These are phyloP conservation scores for Suhomyces bokatorum DNA, from an alignment of 1,139 yeast genomes.

Conservation along the genomic window DNA sequence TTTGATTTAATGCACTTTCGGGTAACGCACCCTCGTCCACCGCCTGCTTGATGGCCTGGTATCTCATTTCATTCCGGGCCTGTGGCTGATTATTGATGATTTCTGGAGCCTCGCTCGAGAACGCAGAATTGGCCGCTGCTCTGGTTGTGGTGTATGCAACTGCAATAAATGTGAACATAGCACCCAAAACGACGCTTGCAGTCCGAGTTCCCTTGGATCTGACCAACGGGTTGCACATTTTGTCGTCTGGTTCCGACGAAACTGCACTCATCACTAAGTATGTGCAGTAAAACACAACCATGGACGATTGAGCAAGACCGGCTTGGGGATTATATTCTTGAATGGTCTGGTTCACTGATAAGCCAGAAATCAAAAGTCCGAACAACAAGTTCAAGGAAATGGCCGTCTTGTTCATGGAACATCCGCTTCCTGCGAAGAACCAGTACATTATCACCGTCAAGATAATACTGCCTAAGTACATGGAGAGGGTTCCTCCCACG, in stretches of 20 bases:
- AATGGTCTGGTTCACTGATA: conserved; percentile 78
- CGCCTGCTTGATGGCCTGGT: conserved; percentile 88
- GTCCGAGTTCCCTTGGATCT: conserved; percentile 91
- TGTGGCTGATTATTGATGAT: conserved; percentile 54
- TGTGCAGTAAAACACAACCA: conserved; percentile 93
- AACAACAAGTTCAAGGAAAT: conserved; percentile 74
- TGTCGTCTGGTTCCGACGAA: conserved; percentile 95
- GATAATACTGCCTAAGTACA: conserved; percentile 74
- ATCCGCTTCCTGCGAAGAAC: conserved; percentile 80
- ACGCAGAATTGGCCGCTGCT: conserved; percentile 83
- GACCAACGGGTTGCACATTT: conserved; percentile 84
- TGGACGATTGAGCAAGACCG: conserved; percentile 94
- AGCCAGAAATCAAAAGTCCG: conserved; percentile 59
- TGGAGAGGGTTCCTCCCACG: conserved; percentile 80
- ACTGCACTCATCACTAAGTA: conserved; percentile 92
- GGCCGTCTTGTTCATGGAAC: conserved; percentile 89
- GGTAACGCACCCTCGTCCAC: conserved; percentile 95
- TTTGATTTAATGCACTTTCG: conserved; percentile 79
- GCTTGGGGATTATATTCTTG: conserved; percentile 95
- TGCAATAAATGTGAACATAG: conserved; percentile 89
- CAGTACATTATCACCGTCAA: conserved; percentile 80
- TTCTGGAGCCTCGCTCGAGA: conserved; percentile 28
- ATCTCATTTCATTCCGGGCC: conserved; percentile 72
- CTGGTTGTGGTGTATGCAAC: conserved; percentile 96
- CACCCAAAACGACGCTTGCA: conserved; percentile 84